These are phyloP conservation scores for Nakazawaea wickerhamii DNA, from an alignment of 805 yeast species.

Conservation along the genomic window DNA sequence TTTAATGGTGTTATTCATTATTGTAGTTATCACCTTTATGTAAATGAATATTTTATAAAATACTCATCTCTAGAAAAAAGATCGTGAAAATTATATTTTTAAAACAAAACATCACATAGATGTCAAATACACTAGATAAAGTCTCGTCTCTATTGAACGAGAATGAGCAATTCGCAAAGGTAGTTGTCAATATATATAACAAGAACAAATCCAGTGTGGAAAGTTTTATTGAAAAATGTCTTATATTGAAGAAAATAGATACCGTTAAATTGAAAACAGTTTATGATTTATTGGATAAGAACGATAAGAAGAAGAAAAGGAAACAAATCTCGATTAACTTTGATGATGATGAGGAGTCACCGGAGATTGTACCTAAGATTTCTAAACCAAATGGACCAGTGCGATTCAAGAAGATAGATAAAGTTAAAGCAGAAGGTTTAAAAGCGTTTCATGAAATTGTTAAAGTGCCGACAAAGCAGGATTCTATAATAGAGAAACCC, in stretches of 20 bases:
- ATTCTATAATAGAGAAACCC: neutral
- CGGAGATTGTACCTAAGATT: neutral
- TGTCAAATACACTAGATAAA: constrained; percentile 4
- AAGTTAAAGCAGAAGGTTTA: constrained; percentile 3
- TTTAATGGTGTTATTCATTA: neutral
- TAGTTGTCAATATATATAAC: constrained; percentile 3
- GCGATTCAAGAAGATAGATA: constrained; percentile 7
- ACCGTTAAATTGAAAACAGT: neutral
- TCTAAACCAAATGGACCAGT: neutral
- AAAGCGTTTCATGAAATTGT: neutral
- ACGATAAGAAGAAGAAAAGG: constrained; percentile 6
- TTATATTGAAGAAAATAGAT: constrained; percentile 5
- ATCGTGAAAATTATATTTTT: neutral
- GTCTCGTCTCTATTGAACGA: constrained; percentile 1
- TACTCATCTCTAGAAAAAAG: neutral
- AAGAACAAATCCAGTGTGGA: neutral
- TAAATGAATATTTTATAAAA: neutral
- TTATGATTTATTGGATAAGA: constrained; percentile 1
- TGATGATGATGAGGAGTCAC: constrained; percentile 4
- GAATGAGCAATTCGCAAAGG: constrained; percentile 7
- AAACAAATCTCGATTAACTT: constrained; percentile 1
- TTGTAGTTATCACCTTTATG: no score
- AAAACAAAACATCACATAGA: neutral
- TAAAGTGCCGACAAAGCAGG: neutral
- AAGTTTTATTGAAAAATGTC: constrained; percentile 1